Evolutionary conservation across 371 early-diverging fungal species (phyloP), one percentile per base, ranked within the genome.

Genomic region (Coemansia sp.): DNA sequence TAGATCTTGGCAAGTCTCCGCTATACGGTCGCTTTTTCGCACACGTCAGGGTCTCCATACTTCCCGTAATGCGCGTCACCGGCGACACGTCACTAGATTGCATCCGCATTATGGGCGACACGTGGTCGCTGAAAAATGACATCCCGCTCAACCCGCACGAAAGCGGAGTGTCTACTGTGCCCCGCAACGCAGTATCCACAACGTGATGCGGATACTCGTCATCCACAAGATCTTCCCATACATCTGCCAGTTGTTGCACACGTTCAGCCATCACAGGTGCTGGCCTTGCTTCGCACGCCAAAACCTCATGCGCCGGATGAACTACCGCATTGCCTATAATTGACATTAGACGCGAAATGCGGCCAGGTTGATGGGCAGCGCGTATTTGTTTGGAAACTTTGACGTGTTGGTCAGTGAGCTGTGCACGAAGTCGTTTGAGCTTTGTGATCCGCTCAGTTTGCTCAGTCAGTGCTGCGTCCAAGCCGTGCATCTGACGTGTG

Each of bases 351-450:
- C 28, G 30, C 9, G 23, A 55, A 23, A 62, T 59, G 1, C 7
- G 16, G 3, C 18, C 57, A 23, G 42, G 67, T 51, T 64, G 75
- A n/a, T 66, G 67, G 2, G 11, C 25, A 20, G 6, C 30, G 18
- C 16, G 16, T 18, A 33, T 16, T 23, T 26, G 42, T 3, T 48
- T 28, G 21, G 26, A 62, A 21, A 64, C 62, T 1, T 5, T 20
- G 7, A 8, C 50, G 18, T 53, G 65, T 55, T 69, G 78, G n/a
- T 65, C 74, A 2, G 20, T 40, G 33, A 77, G 69, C 62, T 58
- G 72, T 11, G 63, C 52, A 1, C 69, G 54, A 14, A 77, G 53
- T 1, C 74, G 57, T 56, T 65, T 44, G 52, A 77, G 74, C 28
- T 62, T 33, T 25, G 54, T 64, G 14, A 77, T 54, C 1, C 73